Evolutionary conservation across 345 rosid genomes (phyloP), one percentile per base, ranked within the genome.

Genomic region (Salix purpurea): DNA sequence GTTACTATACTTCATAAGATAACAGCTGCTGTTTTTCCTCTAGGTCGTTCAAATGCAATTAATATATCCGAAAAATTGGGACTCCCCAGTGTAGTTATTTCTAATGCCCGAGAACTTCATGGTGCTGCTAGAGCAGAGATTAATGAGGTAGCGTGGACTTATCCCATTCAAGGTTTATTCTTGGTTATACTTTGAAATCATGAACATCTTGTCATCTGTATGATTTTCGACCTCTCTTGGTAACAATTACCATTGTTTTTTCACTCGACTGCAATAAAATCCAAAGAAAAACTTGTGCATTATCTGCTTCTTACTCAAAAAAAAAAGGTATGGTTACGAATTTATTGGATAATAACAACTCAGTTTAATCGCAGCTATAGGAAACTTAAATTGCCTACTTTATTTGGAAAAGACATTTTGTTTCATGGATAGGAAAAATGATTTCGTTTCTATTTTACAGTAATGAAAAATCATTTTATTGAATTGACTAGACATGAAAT

Each of bases 31-130:
- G 66, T 21, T 62, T 64, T 70, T 73, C 70, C 21, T 74, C 56
- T 71, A 93, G 99, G 99, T 79, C 97, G 92, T 52, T 95, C 99
- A 42, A 93, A 91, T 86, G 99, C 97, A 28, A 91, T 93, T 73
- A 90, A 87, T 84, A 87, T 95, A 77, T 92, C 96, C n/a, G 91
- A 90, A 81, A 90, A 92, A 81, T 82, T 95, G 83, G 96, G 96
- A 79, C 85, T 95, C 50, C 90, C 93, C 34, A 54, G 80, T 74
- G 79, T 39, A 54, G 81, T 91, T 73, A 79, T 93, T 32, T 72
- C 74, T 48, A 74, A 83, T 84, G 90, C 98, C 52, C 89, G 90
- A 68, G 87, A 88, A 75, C 80, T 90, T 48, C 89, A 89, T 76
- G 98, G 97, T 75, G 78, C 89, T 80, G 92, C 92, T 79, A 90